phyloP scores from a whole-genome alignment of 306 rosid genomes.

The Albizia julibrissin region DNA sequence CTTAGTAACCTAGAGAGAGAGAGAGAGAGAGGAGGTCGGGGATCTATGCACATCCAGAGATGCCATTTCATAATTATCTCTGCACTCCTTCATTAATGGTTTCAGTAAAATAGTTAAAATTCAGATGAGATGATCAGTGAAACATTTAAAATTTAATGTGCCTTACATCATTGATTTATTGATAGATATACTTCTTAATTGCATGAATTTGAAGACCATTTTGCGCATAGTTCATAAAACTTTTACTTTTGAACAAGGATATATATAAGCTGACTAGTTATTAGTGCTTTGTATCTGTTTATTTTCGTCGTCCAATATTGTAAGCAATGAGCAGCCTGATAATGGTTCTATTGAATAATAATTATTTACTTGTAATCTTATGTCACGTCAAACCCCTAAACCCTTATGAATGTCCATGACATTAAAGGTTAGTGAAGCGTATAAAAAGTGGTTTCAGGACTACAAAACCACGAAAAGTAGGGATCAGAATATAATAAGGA shows the following conservation, averaged over 20 bases:
- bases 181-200: neutral
- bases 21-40: neutral
- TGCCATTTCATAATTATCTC: constrained; percentile 13
- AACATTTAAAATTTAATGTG: neutral
- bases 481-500: neutral
- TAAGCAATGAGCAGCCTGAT: neutral
- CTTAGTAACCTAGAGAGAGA: neutral
- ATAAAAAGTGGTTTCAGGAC: neutral
- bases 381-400: neutral
- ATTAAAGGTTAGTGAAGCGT: neutral
- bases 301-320: neutral
- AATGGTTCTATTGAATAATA: neutral
- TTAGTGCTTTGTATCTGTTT: neutral
- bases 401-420: neutral
- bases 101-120: neutral
- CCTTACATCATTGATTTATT: neutral
- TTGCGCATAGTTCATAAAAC: neutral
- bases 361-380: neutral
- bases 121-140: neutral
- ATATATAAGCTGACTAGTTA: neutral
- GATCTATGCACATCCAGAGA: neutral
- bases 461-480: neutral
- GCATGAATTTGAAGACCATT: neutral
- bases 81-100: constrained; percentile 23
- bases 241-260: neutral